Conservation (phyloP, 2,329 filamentous ascomycete species). For the Raffaelea ambrosiae region DNA sequence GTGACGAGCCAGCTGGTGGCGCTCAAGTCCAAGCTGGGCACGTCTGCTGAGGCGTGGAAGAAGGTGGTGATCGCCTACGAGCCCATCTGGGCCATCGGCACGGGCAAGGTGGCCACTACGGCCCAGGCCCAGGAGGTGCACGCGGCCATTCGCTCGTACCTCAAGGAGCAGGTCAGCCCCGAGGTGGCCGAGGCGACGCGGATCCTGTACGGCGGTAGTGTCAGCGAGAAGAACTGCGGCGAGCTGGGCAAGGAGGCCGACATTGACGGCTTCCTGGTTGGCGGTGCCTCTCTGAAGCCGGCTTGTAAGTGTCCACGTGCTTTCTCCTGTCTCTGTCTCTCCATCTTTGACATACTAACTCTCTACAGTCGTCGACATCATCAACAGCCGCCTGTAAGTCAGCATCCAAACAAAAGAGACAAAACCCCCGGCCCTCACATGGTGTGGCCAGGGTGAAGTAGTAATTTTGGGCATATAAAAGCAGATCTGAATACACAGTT, state of each 20-base stretch:
- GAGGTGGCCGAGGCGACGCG: constrained; percentile 76
- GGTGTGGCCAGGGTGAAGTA: no score
- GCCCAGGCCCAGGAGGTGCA: constrained; percentile 92
- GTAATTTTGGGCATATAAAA: no score
- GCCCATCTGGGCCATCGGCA: constrained; percentile 95
- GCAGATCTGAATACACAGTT: no score
- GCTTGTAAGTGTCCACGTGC: constrained; percentile 59
- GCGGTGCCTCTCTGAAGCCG: constrained; percentile 93
- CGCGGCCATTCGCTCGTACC: constrained; percentile 83
- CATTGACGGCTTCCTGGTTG: constrained; percentile 97
- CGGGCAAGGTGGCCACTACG: constrained; percentile 83
- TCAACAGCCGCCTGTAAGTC: constrained; percentile 46
- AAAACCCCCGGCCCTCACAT: no score
- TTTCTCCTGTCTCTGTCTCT: neutral
- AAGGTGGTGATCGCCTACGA: constrained; percentile 97
- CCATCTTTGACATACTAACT: constrained; percentile 2
- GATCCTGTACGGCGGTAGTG: constrained; percentile 93
- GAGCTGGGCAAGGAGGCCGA: constrained; percentile 87
- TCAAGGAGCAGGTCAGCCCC: constrained; percentile 67
- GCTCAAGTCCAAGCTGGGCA: constrained; percentile 56
- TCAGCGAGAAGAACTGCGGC: constrained; percentile 96
- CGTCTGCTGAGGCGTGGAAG: constrained; percentile 60
- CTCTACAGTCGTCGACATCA: constrained; percentile 45
- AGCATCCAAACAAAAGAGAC: neutral
- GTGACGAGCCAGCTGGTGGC: constrained; percentile 80